Percentiles rank a stretch among this genome's conserved stretches.
Evolutionary conservation across 305 asterid species (phyloP).

Genomic region (Petunia hybrid): DNA sequence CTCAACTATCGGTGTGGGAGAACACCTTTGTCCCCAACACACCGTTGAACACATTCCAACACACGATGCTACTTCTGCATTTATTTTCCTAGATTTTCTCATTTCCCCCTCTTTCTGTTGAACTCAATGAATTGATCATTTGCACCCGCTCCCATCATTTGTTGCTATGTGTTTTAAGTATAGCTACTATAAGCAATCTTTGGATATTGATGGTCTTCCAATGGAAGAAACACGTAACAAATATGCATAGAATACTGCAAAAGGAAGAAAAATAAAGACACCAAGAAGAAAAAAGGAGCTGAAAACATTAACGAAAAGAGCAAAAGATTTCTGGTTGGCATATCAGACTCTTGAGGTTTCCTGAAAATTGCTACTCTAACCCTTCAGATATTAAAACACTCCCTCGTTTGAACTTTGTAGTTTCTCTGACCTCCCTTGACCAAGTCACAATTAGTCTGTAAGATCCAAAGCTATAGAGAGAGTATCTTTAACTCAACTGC

Average conservation of each 20-base stretch:
- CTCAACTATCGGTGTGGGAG: no score
- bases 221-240: neutral
- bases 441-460: neutral
- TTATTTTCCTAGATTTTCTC: no score
- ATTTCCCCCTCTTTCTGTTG: neutral
- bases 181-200: constrained; percentile 12
- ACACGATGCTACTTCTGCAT: no score
- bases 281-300: no score
- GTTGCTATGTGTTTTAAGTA: neutral
- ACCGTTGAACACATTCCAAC: no score
- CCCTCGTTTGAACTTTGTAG: neutral
- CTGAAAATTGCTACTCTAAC: neutral
- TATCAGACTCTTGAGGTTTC: neutral
- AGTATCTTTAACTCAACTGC: no score
- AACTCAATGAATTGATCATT: constrained; percentile 8
- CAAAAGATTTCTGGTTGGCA: neutral
- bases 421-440: neutral
- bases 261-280: neutral
- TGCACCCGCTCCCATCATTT: no score
- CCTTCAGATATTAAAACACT: neutral
- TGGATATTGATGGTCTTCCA: neutral
- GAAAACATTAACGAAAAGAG: neutral
- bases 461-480: neutral
- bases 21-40: no score
- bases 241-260: neutral